phyloP scores from a whole-genome alignment of 1,284 basidiomycete species.

The Vanrija sp. region DNA sequence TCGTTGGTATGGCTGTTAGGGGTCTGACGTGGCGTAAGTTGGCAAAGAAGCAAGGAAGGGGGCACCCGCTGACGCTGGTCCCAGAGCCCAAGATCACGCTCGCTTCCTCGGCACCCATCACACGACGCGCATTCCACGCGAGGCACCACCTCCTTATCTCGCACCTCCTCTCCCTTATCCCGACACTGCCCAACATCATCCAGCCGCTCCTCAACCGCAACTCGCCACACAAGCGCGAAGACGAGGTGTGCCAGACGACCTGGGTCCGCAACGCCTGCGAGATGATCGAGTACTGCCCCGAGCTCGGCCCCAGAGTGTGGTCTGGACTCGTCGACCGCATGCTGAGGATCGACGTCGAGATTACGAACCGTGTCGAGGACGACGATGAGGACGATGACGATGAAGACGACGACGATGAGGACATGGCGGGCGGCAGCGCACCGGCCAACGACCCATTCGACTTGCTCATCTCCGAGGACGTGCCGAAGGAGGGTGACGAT shows the following conservation, averaged over 20 bases:
- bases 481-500: slow-evolving; percentile 52
- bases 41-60: no score
- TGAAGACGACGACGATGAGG: slow-evolving; percentile 57
- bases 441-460: slow-evolving; percentile 82
- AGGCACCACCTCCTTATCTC: slow-evolving; percentile 79
- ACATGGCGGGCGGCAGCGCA: slow-evolving; percentile 36
- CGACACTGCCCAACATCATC: slow-evolving; percentile 79
- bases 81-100: slow-evolving; percentile 21
- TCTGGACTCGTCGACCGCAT: slow-evolving; percentile 83
- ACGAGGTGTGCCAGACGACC: slow-evolving; percentile 72
- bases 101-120: slow-evolving; percentile 51
- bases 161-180: slow-evolving; percentile 81
- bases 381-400: slow-evolving; percentile 66
- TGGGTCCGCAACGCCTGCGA: slow-evolving; percentile 88
- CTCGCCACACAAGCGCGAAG: slow-evolving; percentile 92
- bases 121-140: slow-evolving; percentile 77
- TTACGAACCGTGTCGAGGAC: slow-evolving; percentile 92
- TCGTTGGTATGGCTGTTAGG: slow-evolving; percentile 74
- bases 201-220: slow-evolving; percentile 75
- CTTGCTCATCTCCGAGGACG: slow-evolving; percentile 63
- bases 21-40: slow-evolving; percentile 85
- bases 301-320: slow-evolving; percentile 78
- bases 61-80: background rate
- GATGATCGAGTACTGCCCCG: slow-evolving; percentile 83
- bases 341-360: slow-evolving; percentile 95